phyloP scores from a whole-genome alignment of 345 rosid genomes.

The Eutrema japonicum region DNA sequence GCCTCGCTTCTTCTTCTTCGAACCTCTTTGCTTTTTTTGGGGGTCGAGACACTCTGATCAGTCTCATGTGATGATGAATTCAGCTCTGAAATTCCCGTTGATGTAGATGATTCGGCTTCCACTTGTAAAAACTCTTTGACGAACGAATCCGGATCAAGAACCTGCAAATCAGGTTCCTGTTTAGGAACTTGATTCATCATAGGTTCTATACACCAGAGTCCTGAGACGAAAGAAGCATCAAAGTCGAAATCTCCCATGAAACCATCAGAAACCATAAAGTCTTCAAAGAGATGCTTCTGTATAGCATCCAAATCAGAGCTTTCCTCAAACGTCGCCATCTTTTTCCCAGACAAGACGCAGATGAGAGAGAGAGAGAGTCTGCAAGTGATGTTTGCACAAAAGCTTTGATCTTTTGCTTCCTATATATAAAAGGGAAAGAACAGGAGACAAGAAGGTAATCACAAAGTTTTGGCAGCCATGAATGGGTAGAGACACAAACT shows the following conservation, averaged over 20 bases:
- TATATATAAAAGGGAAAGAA: constrained; percentile 32
- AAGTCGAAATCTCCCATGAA: constrained; percentile 49
- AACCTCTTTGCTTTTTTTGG: neutral
- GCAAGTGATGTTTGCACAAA: constrained; percentile 34
- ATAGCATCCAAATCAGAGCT: constrained; percentile 52
- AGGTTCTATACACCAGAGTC: constrained; percentile 45
- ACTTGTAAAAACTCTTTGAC: constrained; percentile 35
- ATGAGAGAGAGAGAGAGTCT: constrained; percentile 3
- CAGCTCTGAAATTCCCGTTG: constrained; percentile 20
- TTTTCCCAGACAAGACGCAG: constrained; percentile 4
- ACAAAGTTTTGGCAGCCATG: constrained; percentile 36
- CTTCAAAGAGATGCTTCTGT: constrained; percentile 58
- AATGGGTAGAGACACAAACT: constrained; percentile 38
- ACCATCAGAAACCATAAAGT: constrained; percentile 52
- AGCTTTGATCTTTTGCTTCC: constrained; percentile 27
- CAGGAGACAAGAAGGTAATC: constrained; percentile 36
- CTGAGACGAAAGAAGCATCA: constrained; percentile 35
- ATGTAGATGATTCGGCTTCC: constrained; percentile 31
- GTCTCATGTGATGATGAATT: constrained; percentile 39
- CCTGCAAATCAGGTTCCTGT: constrained; percentile 50
- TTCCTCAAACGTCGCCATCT: constrained; percentile 53
- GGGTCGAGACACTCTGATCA: constrained; percentile 31
- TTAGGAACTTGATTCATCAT: constrained; percentile 42
- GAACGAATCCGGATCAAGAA: constrained; percentile 33
- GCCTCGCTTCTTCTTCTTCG: constrained; percentile 47